Conservation (phyloP, 345 rosid species). For the Eucalyptus regnans region DNA sequence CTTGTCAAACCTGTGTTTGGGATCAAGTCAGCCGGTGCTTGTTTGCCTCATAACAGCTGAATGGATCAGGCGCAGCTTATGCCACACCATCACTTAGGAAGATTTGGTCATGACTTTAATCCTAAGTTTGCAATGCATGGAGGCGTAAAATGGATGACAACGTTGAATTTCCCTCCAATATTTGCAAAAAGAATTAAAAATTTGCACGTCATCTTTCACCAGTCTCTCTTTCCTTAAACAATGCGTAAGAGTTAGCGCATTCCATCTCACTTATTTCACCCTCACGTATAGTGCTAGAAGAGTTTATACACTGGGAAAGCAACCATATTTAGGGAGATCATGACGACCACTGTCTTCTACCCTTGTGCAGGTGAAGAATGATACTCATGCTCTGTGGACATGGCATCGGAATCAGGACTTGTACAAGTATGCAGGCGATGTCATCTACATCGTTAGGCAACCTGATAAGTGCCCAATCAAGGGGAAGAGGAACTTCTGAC, state of each 20-base stretch:
- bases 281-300: neutral
- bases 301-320: neutral
- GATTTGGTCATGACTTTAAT: neutral
- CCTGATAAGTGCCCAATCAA: constrained; percentile 39
- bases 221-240: neutral
- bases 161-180: neutral
- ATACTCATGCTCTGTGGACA: constrained; percentile 81
- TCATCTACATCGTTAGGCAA: constrained; percentile 73
- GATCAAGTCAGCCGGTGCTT: neutral
- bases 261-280: neutral
- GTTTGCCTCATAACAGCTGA: neutral
- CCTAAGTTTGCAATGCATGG: neutral
- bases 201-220: neutral
- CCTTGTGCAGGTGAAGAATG: constrained; percentile 56
- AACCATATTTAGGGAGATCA: neutral
- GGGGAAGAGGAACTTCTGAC: neutral
- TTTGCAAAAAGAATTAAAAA: neutral
- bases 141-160: neutral
- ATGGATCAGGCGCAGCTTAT: neutral
- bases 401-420: constrained; percentile 86
- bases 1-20: neutral
- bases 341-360: neutral
- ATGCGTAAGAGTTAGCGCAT: neutral
- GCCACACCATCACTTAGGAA: neutral
- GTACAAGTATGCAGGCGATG: constrained; percentile 43